Percentiles rank a stretch among this genome's conserved stretches.
phyloP scores from a whole-genome alignment of 345 rosid species.

The Ceriops decandra region DNA sequence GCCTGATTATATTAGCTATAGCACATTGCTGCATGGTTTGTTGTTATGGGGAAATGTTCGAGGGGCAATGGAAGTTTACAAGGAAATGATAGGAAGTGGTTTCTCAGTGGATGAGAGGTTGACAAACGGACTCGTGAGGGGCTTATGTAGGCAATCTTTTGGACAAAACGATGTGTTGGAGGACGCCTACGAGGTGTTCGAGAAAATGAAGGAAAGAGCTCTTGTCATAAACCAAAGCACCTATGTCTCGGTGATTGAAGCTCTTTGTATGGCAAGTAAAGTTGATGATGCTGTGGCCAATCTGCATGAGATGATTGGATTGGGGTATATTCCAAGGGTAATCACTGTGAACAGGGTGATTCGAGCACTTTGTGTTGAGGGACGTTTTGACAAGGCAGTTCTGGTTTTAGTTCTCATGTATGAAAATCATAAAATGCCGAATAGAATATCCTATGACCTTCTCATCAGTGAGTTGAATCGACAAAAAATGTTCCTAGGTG shows the following conservation, averaged over 20 bases:
- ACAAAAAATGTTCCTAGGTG: slow-evolving; percentile 27
- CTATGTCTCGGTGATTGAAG: slow-evolving; percentile 29
- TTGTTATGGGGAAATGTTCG: slow-evolving; percentile 45
- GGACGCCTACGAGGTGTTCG: slow-evolving; percentile 44
- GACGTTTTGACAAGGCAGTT: slow-evolving; percentile 42
- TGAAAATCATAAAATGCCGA: slow-evolving; percentile 32
- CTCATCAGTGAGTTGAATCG: slow-evolving; percentile 45
- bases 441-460: slow-evolving; percentile 31
- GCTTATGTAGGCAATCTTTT: slow-evolving; percentile 38
- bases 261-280: slow-evolving; percentile 34
- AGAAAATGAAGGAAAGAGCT: slow-evolving; percentile 32
- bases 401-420: slow-evolving; percentile 33
- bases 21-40: slow-evolving; percentile 49
- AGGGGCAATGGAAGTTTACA: slow-evolving; percentile 35
- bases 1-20: slow-evolving; percentile 50
- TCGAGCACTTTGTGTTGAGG: slow-evolving; percentile 37
- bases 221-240: slow-evolving; percentile 20
- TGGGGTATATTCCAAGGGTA: slow-evolving; percentile 37
- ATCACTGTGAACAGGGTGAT: slow-evolving; percentile 36
- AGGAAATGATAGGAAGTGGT: slow-evolving; percentile 44
- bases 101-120: slow-evolving; percentile 40
- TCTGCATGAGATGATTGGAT: slow-evolving; percentile 29
- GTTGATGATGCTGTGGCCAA: slow-evolving; percentile 35
- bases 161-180: slow-evolving; percentile 31
- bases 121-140: slow-evolving; percentile 40